Evolutionary conservation across 2,329 filamentous ascomycete genomes (phyloP).

Genomic region (Microcyclospora tardicrescens): DNA sequence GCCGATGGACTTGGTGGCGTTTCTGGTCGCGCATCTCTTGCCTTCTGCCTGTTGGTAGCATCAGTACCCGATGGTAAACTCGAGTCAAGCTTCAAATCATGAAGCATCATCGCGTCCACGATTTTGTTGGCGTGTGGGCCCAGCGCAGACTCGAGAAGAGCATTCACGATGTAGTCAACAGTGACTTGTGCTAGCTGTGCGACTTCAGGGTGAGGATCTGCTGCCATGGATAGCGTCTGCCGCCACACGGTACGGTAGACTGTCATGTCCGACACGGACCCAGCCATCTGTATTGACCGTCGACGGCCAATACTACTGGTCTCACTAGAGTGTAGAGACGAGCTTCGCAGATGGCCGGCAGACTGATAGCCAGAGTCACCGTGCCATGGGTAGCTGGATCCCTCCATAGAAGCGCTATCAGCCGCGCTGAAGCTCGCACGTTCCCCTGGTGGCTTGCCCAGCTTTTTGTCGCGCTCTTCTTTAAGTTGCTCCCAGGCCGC

Average conservation of each 20-base stretch:
- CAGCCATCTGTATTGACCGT: not conserved
- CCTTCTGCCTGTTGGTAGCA: conserved; percentile 21
- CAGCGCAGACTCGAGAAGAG: conserved; percentile 64
- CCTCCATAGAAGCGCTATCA: not conserved
- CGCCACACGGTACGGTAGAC: conserved; percentile 93
- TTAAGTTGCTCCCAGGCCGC: conserved; percentile 80
- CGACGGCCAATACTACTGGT: not conserved
- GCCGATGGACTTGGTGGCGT: conserved; percentile 29
- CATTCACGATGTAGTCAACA: conserved; percentile 71
- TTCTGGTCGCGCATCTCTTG: conserved; percentile 37
- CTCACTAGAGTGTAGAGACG: not conserved
- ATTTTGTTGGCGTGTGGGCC: conserved; percentile 56
- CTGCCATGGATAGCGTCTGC: conserved; percentile 75
- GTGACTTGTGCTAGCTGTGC: conserved; percentile 74
- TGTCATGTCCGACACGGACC: conserved; percentile 57
- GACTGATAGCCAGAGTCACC: no score
- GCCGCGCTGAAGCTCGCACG: not conserved
- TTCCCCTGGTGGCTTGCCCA: conserved; percentile 9
- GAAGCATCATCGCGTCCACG: conserved; percentile 54
- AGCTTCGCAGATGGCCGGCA: not conserved
- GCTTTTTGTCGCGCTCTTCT: conserved; percentile 46
- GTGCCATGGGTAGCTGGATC: not conserved
- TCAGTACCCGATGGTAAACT: conserved; percentile 7
- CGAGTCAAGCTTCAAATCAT: conserved; percentile 1
- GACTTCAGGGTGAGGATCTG: conserved; percentile 89